phyloP scores from a whole-genome alignment of 2,329 filamentous ascomycete species.

The Sporothrix variecibatus region DNA sequence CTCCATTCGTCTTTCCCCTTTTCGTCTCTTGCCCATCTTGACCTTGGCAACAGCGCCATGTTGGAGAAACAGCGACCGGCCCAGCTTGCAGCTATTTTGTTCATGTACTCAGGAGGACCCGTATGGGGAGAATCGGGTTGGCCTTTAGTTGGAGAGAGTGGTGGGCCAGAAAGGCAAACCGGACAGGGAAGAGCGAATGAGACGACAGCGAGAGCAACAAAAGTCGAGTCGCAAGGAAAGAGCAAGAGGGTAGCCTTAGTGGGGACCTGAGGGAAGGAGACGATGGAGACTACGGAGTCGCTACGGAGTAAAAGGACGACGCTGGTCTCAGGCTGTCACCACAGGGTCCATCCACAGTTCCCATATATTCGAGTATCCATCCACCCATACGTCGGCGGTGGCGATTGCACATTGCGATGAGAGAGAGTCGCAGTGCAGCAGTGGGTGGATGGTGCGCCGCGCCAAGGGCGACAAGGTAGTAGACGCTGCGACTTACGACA shows the following conservation, averaged over 20 bases:
- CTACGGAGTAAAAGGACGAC: constrained; percentile 3
- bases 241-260: background rate
- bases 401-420: background rate
- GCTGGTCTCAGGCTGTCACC: background rate
- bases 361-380: background rate
- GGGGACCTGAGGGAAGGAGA: background rate
- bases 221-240: background rate
- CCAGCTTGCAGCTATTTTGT: background rate
- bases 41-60: background rate
- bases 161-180: background rate
- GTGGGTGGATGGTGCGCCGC: background rate
- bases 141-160: background rate
- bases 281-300: background rate
- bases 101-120: background rate
- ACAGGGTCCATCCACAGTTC: background rate
- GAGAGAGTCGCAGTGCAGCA: background rate
- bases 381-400: background rate
- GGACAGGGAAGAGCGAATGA: background rate
- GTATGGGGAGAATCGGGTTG: background rate
- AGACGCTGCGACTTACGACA: background rate
- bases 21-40: background rate
- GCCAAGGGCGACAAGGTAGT: background rate
- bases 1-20: background rate
- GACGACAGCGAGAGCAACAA: background rate
- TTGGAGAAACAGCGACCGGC: constrained; percentile 12